A percentile compares a stretch with the other conserved stretches of the same genome.
Conservation (phyloP, 2,329 filamentous ascomycete species). For the Cladophialophora bantiana region DNA sequence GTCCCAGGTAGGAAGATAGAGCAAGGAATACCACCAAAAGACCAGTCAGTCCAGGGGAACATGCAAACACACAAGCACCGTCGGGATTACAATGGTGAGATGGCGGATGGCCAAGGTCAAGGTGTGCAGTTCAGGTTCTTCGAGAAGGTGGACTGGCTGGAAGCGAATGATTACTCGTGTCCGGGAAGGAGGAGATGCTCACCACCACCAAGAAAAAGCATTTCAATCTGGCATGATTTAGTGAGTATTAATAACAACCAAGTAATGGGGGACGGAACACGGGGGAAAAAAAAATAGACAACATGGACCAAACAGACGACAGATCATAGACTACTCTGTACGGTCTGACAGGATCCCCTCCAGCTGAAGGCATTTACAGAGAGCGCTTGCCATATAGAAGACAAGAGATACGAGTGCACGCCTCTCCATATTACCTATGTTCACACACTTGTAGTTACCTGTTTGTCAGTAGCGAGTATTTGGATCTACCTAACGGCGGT, state of each 20-base stretch:
- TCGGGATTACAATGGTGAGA: background rate
- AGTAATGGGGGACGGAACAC: no score
- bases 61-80: background rate
- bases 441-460: no score
- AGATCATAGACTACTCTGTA: no score
- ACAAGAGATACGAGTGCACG: no score
- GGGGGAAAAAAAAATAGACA: no score
- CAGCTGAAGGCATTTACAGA: no score
- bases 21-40: background rate
- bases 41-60: background rate
- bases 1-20: background rate
- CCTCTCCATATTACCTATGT: no score
- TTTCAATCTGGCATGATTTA: background rate
- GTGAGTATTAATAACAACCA: background rate
- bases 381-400: no score
- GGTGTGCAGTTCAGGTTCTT: background rate
- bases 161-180: background rate
- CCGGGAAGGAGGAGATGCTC: background rate
- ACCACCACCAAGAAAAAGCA: background rate
- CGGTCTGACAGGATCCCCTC: no score
- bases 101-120: background rate
- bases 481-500: no score
- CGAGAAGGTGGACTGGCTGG: background rate
- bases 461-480: background rate
- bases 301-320: no score